A percentile compares a stretch with the other conserved stretches of the same genome.
phyloP scores from a whole-genome alignment of 345 rosid genomes.

The Eutrema yunnanense region DNA sequence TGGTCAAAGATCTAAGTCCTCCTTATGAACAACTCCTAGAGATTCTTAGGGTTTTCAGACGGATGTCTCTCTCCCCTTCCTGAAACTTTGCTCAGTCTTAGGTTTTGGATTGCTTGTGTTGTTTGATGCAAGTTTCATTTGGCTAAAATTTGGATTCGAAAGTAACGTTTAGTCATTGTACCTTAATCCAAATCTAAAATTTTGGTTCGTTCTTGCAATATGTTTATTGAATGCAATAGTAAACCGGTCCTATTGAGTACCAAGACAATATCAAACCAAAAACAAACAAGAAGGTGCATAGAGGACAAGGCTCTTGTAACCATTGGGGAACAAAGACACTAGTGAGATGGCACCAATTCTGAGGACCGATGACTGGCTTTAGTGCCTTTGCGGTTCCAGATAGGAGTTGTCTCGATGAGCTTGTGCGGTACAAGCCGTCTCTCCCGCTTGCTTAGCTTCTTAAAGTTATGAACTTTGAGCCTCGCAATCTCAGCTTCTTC shows the following conservation, averaged over 20 bases:
- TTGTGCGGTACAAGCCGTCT: slow-evolving; percentile 63
- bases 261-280: background rate
- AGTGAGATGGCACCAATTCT: slow-evolving; percentile 19
- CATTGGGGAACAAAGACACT: background rate
- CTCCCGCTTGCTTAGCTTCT: slow-evolving; percentile 70
- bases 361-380: slow-evolving; percentile 14
- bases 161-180: background rate
- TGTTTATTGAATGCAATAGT: slow-evolving; percentile 4
- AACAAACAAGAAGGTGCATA: background rate
- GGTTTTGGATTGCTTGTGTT: background rate
- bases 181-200: background rate
- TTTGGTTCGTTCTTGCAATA: slow-evolving; percentile 1
- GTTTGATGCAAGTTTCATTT: background rate
- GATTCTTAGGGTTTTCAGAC: slow-evolving; percentile 23
- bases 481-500: slow-evolving; percentile 88
- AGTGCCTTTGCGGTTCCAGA: slow-evolving; percentile 72
- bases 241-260: slow-evolving; percentile 3
- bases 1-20: slow-evolving; percentile 26
- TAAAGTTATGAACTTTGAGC: slow-evolving; percentile 70
- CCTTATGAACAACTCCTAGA: slow-evolving; percentile 30
- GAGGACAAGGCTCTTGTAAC: background rate
- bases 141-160: background rate
- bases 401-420: slow-evolving; percentile 77
- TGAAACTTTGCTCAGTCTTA: background rate
- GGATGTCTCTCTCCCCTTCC: background rate